Evolutionary conservation across 108 stramenopile species (phyloP).

Genomic region (Epithemia pelagica): DNA sequence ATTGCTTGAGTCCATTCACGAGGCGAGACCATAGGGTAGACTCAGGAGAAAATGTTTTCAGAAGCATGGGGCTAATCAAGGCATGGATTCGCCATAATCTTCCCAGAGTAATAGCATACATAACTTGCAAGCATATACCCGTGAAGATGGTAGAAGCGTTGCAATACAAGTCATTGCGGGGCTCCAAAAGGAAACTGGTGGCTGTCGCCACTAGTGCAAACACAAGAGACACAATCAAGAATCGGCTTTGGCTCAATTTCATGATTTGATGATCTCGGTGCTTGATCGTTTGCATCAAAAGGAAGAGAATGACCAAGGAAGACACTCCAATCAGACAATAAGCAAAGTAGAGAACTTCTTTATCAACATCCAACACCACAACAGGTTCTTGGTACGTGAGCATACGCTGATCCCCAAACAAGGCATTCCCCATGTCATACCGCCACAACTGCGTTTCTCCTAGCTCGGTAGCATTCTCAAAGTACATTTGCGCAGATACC

Average conservation of each 20-base stretch:
- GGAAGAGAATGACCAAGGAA: constrained; percentile 3
- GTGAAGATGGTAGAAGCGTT: constrained; percentile 3
- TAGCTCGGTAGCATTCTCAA: neutral
- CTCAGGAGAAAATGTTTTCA: neutral
- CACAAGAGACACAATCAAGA: constrained; percentile 19
- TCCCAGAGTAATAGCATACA: constrained; percentile 15
- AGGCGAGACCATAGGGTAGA: neutral
- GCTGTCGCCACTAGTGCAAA: constrained; percentile 22
- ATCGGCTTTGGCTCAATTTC: constrained; percentile 16
- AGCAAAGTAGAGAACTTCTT: constrained; percentile 1
- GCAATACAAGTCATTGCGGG: constrained; percentile 22
- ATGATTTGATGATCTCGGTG: constrained; percentile 19
- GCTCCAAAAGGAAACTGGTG: constrained; percentile 15
- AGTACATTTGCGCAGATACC: constrained; percentile 14
- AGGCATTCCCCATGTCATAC: constrained; percentile 25
- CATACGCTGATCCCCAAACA: neutral
- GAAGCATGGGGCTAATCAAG: constrained; percentile 22
- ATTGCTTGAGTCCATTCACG: neutral
- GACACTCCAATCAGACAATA: constrained; percentile 16
- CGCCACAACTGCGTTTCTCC: neutral
- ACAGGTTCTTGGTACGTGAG: constrained; percentile 16
- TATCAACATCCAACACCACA: constrained; percentile 8
- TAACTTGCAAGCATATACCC: constrained; percentile 18
- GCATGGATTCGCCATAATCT: constrained; percentile 31
- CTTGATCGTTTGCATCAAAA: constrained; percentile 13